Evolutionary conservation across 2,329 filamentous ascomycete species (phyloP).

Genomic region (Parascedosporium putredinis): DNA sequence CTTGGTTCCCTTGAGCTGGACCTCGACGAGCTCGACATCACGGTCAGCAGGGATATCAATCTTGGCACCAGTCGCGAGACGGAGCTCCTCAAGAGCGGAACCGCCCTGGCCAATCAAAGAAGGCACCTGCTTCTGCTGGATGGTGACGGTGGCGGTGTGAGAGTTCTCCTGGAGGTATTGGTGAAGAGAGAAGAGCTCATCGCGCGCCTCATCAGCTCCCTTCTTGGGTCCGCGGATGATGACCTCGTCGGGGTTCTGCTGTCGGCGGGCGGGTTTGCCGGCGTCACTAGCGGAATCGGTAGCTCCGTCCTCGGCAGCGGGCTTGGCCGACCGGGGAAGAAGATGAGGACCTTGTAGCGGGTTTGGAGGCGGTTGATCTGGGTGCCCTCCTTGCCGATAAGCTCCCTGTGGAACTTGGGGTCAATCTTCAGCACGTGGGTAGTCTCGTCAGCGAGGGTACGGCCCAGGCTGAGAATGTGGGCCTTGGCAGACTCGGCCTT

Average conservation of each 20-base stretch:
- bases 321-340: conserved; percentile 71
- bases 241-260: conserved; percentile 81
- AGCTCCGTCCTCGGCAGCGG: conserved; percentile 57
- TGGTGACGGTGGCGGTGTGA: conserved; percentile 64
- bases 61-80: conserved; percentile 72
- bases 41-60: conserved; percentile 83
- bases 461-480: conserved; percentile 69
- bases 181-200: conserved; percentile 79
- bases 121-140: conserved; percentile 88
- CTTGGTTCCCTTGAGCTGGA: conserved; percentile 87
- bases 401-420: conserved; percentile 83
- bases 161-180: conserved; percentile 89
- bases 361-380: conserved; percentile 89
- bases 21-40: conserved; percentile 68
- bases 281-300: conserved; percentile 60
- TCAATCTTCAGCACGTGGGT: conserved; percentile 83
- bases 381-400: conserved; percentile 79
- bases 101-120: conserved; percentile 87
- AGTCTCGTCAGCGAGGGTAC: conserved; percentile 82
- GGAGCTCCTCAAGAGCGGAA: conserved; percentile 80
- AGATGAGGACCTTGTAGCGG: conserved; percentile 87
- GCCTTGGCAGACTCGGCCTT: conserved; percentile 82
- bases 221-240: conserved; percentile 83
- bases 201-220: conserved; percentile 82
- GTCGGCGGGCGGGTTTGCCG: conserved; percentile 48